A percentile compares a stretch with the other conserved stretches of the same genome.
Evolutionary conservation across 306 rosid species (phyloP).

Genomic region (Hippophae rhamnoides): DNA sequence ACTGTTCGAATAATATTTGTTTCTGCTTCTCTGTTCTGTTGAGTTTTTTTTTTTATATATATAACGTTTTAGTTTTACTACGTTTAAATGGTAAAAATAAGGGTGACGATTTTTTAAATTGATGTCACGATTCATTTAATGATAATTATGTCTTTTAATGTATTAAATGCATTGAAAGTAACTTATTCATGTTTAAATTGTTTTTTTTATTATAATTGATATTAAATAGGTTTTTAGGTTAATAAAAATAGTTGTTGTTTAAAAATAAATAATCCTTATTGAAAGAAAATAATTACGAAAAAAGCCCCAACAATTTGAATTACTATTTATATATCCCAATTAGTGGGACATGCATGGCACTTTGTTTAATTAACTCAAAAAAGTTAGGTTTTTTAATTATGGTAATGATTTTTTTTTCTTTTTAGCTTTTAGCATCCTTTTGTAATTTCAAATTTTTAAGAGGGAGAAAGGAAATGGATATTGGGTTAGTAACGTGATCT

Average conservation of each 20-base stretch:
- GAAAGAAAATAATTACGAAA: conserved; percentile 5
- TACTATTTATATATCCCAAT: neutral
- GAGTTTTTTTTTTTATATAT: conserved; percentile 14
- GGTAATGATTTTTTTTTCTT: conserved; percentile 21
- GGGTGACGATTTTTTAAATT: too few species aligned
- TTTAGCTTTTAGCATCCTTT: conserved; percentile 3
- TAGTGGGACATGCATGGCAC: conserved; percentile 10
- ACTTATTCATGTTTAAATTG: too few species aligned
- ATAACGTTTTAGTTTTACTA: conserved; percentile 1
- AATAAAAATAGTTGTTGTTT: too few species aligned
- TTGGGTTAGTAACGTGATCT: neutral
- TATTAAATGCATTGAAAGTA: too few species aligned
- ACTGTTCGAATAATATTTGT: conserved; percentile 14
- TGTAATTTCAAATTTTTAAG: conserved; percentile 17
- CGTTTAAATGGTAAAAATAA: too few species aligned
- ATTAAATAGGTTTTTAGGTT: too few species aligned
- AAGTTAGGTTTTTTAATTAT: conserved; percentile 13
- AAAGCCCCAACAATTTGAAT: conserved; percentile 12
- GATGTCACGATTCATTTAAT: too few species aligned
- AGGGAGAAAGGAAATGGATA: conserved; percentile 19
- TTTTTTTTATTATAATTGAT: too few species aligned
- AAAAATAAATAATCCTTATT: too few species aligned
- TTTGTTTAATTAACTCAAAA: conserved; percentile 1
- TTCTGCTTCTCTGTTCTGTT: neutral
- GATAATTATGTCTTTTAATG: too few species aligned